Evolutionary conservation across 2,329 filamentous ascomycete species (phyloP).

Genomic region (Purpureocillium takamizusanense): DNA sequence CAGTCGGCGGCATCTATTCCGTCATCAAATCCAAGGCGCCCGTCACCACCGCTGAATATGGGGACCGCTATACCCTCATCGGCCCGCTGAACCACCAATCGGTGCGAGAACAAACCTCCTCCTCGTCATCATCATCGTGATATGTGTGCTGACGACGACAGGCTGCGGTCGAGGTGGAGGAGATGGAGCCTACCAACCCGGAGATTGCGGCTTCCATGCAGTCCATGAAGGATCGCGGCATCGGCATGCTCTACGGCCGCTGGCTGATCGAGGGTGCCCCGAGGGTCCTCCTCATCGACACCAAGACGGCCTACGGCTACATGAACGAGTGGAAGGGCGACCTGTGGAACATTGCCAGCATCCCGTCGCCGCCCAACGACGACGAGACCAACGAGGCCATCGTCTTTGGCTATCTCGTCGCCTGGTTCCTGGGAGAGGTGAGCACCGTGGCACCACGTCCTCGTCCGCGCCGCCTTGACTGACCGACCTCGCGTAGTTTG

Average conservation of each 20-base stretch:
- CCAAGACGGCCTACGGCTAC: constrained; percentile 82
- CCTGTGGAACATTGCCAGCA: constrained; percentile 85
- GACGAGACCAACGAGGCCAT: constrained; percentile 96
- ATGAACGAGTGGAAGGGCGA: constrained; percentile 96
- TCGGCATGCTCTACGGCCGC: constrained; percentile 82
- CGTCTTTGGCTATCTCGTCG: constrained; percentile 93
- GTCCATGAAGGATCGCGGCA: constrained; percentile 87
- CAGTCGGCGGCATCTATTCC: constrained; percentile 97
- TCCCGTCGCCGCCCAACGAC: constrained; percentile 86
- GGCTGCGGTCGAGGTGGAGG: constrained; percentile 97
- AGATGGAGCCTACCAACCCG: constrained; percentile 73
- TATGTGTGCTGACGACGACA: constrained; percentile 23
- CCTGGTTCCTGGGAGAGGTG: constrained; percentile 98
- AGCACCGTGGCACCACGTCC: constrained; percentile 14
- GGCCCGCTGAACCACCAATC: constrained; percentile 88
- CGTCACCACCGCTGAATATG: constrained; percentile 97
- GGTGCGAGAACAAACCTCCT: constrained; percentile 38
- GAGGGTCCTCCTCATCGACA: constrained; percentile 88
- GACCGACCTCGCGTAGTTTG: constrained; percentile 53
- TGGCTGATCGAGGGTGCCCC: constrained; percentile 98
- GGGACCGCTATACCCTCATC: constrained; percentile 90
- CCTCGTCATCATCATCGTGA: not conserved
- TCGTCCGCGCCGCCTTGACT: not conserved
- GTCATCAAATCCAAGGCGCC: constrained; percentile 98
- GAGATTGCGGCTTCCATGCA: constrained; percentile 75